Base-by-base conservation (phyloP, 345 rosid genomes). In the Mercurialis annua region DNA sequence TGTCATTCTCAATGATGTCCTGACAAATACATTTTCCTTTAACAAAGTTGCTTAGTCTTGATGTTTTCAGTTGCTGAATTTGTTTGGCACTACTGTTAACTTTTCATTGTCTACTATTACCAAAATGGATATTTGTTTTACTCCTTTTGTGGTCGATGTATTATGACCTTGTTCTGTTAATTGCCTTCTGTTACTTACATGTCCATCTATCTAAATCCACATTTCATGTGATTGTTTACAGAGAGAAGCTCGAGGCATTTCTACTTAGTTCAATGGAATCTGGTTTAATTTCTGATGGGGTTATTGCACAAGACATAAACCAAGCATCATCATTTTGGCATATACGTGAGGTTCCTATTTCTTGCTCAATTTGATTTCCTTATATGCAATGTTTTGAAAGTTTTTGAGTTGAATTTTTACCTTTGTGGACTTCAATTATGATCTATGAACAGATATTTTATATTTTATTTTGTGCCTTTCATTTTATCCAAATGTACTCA, bases 171-270 rank as follows among this genome's bases (percentile, higher is more conserved):
- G 15, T 38, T 34, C 24, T 15, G 2, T 14, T 51, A 2, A 11
- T 64, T 23, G 17, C 21, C 46, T 31, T 51, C 21, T 51, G 33
- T 65, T 38, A 49, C 68, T 65, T 36, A 16, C n/a, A 33, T 58
- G 44, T 34, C 43, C 17, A 7, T 1, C 6, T 42, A 21, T 50
- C n/a, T 11, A 49, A 64, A 30, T 11, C 10, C 10, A 52, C 55
- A 17, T 38, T 70, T 34, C 26, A 38, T 67, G 43, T 68, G 43
- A 49, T 62, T 76, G 62, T 58, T 62, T 75, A 46, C 84, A 94
- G 98, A 74, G 96, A 87, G 81, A 94, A 87, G 74, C 92, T 94
- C 66, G 99, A 94, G 82, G 91, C 89, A 48, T 94, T 94, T 77
- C 74, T 94, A 52, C 78, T 91, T 68, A 66, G 75, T 59, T 79